phyloP scores from a whole-genome alignment of 2,329 filamentous ascomycete species.

The Cladosporium phlei region DNA sequence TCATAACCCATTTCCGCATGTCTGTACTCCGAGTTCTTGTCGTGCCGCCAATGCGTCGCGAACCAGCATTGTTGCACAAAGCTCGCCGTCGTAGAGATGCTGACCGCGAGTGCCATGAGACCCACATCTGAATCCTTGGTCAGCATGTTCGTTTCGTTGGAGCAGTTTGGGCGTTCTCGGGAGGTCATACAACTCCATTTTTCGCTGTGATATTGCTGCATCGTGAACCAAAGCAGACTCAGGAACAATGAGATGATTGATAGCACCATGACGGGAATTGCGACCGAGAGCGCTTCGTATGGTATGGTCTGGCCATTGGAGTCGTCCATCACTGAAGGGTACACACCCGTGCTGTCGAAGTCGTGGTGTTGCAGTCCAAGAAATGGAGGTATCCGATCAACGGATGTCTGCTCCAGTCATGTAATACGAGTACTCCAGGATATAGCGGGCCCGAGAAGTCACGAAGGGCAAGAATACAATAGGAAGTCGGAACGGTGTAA shows the following conservation, averaged over 20 bases:
- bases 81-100: constrained; percentile 11
- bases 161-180: too few species aligned
- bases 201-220: constrained; percentile 16
- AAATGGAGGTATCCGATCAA: too few species aligned
- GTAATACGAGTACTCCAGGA: background rate
- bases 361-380: too few species aligned
- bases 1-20: constrained; percentile 11
- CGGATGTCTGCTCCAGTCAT: too few species aligned
- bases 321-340: background rate
- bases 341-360: too few species aligned
- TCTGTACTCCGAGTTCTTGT: constrained; percentile 15
- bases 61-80: constrained; percentile 19
- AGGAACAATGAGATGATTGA: constrained; percentile 17
- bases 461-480: too few species aligned
- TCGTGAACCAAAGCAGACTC: constrained; percentile 14
- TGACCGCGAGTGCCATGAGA: constrained; percentile 16
- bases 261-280: constrained; percentile 15
- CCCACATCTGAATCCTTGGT: constrained; percentile 14
- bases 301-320: background rate
- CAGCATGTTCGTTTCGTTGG: background rate
- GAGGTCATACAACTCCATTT: constrained; percentile 1
- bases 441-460: too few species aligned
- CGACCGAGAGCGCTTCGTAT: background rate
- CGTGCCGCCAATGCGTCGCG: constrained; percentile 15
- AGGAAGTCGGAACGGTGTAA: too few species aligned